Conservation (phyloP, 805 yeast species). For the Ogataea nakhonphanomensis region DNA sequence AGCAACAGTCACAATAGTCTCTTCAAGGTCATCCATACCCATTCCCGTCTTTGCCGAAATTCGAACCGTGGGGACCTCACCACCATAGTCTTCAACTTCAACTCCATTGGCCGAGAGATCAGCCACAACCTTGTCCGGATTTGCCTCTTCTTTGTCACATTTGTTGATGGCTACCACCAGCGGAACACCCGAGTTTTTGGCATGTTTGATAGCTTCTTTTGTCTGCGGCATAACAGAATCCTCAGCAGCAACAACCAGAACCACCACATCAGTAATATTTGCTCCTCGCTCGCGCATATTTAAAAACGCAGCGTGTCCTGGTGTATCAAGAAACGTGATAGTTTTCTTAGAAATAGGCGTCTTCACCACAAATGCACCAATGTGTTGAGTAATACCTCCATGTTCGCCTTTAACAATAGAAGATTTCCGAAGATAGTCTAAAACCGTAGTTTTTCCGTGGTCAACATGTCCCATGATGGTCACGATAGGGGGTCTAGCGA, state of each 20-base stretch:
- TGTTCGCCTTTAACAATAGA: conserved; percentile 79
- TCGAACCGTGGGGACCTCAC: conserved; percentile 84
- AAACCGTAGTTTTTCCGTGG: conserved; percentile 94
- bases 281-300: conserved; percentile 98
- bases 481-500: conserved; percentile 85
- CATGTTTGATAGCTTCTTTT: conserved; percentile 90
- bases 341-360: conserved; percentile 69
- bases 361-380: conserved; percentile 92
- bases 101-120: conserved; percentile 77
- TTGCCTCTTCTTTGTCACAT: conserved; percentile 76
- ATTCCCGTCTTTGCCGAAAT: conserved; percentile 88
- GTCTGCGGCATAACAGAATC: conserved; percentile 99
- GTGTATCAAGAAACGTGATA: conserved; percentile 92
- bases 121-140: conserved; percentile 69
- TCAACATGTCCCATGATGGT: conserved; percentile 99
- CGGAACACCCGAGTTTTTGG: conserved; percentile 75
- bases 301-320: conserved; percentile 96
- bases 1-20: conserved; percentile 78
- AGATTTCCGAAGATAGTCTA: conserved; percentile 82
- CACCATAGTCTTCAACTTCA: conserved; percentile 90
- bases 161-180: conserved; percentile 90
- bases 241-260: conserved; percentile 93
- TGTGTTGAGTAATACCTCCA: conserved; percentile 97
- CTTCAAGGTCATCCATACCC: conserved; percentile 87
- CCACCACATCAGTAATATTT: conserved; percentile 83